Evolutionary conservation across 1,284 basidiomycete genomes (phyloP), one percentile per base, ranked within the genome.

Genomic region (Sanghuangporus sanghuang): DNA sequence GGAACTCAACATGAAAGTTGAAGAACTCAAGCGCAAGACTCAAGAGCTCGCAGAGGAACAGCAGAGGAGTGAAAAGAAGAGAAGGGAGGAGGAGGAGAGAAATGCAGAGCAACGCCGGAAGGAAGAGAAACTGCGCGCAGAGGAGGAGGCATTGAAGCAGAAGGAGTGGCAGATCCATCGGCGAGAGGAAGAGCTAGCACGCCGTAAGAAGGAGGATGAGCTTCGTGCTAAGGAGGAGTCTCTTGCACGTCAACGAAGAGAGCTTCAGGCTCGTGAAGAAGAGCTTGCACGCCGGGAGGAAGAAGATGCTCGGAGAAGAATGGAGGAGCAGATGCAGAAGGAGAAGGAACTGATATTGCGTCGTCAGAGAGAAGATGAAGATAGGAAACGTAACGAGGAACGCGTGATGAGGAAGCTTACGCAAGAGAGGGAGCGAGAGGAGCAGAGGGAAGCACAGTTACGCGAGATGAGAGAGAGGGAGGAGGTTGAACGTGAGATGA

Each of bases 221-320:
- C 36, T 65, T 36, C 40, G 48, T 14, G 48, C 18, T 18, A 42
- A 46, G 61, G 57, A 62, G 40, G 61, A 62, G 21, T 50, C 32
- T 6, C 52, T 65, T 23, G 60, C 57, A 27, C 59, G 55, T n/a
- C 64, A 54, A 3, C 48, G 50, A 12, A 50, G 36, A 14, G 64
- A 65, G 23, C 18, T 65, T 27, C 21, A 46, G 40, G 44, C 48
- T 35, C 60, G 64, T 11, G 64, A 65, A 48, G 64, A 65, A 39
- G 64, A 60, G 50, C 46, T 65, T 18, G 56, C 44, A 36, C 39
- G 50, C 18, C 42, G 57, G 39, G 64, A 65, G 56, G 64, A 62
- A 21, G 64, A 62, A 32, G 60, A 65, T 2, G 39, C 42, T 40
- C 18, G 35, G 16, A 23, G 64, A 50, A 35, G 38, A 40, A 38